Base-by-base conservation (phyloP, 306 rosid genomes). In the Cicer pinnatifidum region DNA sequence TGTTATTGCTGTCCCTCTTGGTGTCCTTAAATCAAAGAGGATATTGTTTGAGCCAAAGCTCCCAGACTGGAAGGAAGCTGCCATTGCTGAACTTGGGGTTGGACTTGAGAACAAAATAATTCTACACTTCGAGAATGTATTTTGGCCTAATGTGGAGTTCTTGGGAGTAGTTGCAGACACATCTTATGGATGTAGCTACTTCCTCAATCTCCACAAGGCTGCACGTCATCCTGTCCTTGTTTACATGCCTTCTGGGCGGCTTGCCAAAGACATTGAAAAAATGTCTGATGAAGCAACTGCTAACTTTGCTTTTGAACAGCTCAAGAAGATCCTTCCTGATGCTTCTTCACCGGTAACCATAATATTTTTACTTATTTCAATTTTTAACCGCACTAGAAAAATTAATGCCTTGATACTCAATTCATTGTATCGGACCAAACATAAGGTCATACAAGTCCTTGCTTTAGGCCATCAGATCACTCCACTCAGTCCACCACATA, bases 221-320 rank as follows among this genome's bases (percentile, higher is more conserved):
- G 89, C 99, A 8, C 88, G 93, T 72, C 97, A 83, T 78, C 75
- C 95, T 74, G 96, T 95, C 19, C 99, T 95, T 69, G 96, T 95
- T 46, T 95, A 95, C 84, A 95, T 95, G 99, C 97, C 99, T 64
- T 96, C 99, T 40, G 99, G 99, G 80, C 88, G 78, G 89, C 90
- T 95, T n/a, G 99, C 99, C 71, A 89, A 80, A 87, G 97, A 95
- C 96, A 84, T 91, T 13, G 97, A 91, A 83, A 95, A 95, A 82
- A 86, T 90, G 97, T 90, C 99, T 83, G 97, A 95, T 87, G 99
- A 95, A 90, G 95, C 86, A 47, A 97, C 99, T 85, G 96, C 95
- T 54, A 73, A 85, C 80, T 91, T 91, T 46, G 99, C 99, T 67
- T 87, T 74, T 65, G 45, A 37, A 45, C 97, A 95, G 73, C 99